These are phyloP conservation scores for Bombardia bombarda DNA, from an alignment of 495 filamentous ascomycete genomes.

Conservation along the genomic window DNA sequence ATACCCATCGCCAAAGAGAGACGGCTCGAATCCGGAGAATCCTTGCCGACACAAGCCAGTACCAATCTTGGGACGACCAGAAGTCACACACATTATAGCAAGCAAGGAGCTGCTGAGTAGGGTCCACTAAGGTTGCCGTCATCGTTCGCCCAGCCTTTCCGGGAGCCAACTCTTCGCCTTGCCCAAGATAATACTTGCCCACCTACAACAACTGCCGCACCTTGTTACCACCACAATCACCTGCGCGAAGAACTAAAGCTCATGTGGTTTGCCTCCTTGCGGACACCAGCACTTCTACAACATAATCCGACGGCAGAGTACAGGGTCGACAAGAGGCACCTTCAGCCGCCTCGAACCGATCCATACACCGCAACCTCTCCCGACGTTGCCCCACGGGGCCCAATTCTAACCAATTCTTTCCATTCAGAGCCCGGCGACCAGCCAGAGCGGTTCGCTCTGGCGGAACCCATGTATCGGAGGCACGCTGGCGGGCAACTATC, in stretches of 20 bases:
- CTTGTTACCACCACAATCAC: slow-evolving; percentile 10
- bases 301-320: slow-evolving; percentile 1
- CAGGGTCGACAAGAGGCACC: slow-evolving; percentile 4
- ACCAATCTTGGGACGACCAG: slow-evolving; percentile 2
- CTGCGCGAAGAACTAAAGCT: neutral
- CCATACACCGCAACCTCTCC: slow-evolving; percentile 8
- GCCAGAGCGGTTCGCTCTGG: slow-evolving; percentile 65
- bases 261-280: slow-evolving; percentile 28
- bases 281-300: slow-evolving; percentile 12
- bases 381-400: slow-evolving; percentile 39
- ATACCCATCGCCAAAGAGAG: slow-evolving; percentile 1
- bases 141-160: slow-evolving; percentile 24
- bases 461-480: slow-evolving; percentile 62
- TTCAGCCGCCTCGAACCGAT: slow-evolving; percentile 4
- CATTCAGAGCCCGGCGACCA: slow-evolving; percentile 51
- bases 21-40: slow-evolving; percentile 4
- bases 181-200: slow-evolving; percentile 2
- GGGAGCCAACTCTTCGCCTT: slow-evolving; percentile 13
- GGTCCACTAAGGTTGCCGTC: slow-evolving; percentile 15
- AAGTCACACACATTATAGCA: slow-evolving; percentile 14
- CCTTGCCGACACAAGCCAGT: neutral
- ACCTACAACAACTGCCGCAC: slow-evolving; percentile 8
- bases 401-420: slow-evolving; percentile 41
- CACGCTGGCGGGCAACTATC: slow-evolving; percentile 60
- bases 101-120: slow-evolving; percentile 30